Percentiles rank a stretch among this genome's conserved stretches.
These are phyloP conservation scores for Suillus lakei DNA, from an alignment of 768 basidiomycete genomes.

Conservation along the genomic window DNA sequence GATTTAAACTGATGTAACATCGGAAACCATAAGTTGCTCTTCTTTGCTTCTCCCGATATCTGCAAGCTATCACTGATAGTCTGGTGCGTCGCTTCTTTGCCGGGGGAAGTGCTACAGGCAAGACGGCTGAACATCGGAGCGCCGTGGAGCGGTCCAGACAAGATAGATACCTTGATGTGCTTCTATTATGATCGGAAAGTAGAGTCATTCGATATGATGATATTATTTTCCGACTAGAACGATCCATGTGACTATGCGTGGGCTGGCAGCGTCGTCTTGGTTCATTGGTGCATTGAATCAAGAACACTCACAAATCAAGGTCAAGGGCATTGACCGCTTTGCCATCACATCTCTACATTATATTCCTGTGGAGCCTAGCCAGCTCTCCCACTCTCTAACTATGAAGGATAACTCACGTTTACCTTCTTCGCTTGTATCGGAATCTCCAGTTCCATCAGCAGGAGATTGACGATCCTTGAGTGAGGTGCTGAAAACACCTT, in stretches of 20 bases:
- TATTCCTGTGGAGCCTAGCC: conserved; percentile 24
- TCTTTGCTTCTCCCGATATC: not conserved
- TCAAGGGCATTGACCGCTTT: not conserved
- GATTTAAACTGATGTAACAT: not conserved
- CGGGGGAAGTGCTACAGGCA: not conserved
- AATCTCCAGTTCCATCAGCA: not conserved
- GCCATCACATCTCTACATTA: not conserved
- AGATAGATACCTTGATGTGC: no score
- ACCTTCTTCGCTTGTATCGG: not conserved
- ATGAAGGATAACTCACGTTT: conserved; percentile 13
- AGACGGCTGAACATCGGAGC: not conserved
- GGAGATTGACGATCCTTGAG: conserved; percentile 20
- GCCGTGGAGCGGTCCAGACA: not conserved
- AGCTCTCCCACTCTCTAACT: conserved; percentile 33
- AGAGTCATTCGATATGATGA: not conserved
- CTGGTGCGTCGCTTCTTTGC: not conserved
- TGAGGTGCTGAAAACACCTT: conserved; percentile 69
- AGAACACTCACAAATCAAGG: not conserved
- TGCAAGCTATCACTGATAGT: not conserved
- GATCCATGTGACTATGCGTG: not conserved
- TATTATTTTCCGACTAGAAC: not conserved
- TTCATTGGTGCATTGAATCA: not conserved
- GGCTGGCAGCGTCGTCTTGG: not conserved
- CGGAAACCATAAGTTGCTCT: no score
- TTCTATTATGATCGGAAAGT: not conserved